These are phyloP conservation scores for Pythium grandisporangium DNA, from an alignment of 352 stramenopile genomes.

Conservation along the genomic window DNA sequence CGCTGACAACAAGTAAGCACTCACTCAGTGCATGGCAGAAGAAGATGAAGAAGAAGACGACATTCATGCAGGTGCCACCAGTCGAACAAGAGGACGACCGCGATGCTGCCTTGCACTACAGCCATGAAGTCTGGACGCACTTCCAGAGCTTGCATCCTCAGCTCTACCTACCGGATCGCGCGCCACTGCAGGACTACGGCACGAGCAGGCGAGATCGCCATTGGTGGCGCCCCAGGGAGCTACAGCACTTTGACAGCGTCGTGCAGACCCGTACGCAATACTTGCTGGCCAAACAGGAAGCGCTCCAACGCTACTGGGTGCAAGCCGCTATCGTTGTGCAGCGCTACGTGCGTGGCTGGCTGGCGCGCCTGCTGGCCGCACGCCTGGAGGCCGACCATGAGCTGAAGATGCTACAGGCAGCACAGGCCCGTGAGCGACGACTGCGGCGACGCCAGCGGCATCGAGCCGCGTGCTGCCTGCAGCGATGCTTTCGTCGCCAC, in stretches of 20 bases:
- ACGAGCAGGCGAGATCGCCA: conserved; percentile 7
- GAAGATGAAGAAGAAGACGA: too few relatives aligned
- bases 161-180: conserved; percentile 40
- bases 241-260: conserved; percentile 23
- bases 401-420: too few relatives aligned
- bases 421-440: conserved; percentile 12
- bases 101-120: conserved; percentile 10
- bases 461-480: conserved; percentile 21
- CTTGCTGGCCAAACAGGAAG: conserved; percentile 27
- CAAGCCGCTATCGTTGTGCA: conserved; percentile 27
- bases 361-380: conserved; percentile 17
- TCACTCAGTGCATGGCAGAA: too few relatives aligned
- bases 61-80: too few relatives aligned
- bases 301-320: conserved; percentile 26
- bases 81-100: too few relatives aligned
- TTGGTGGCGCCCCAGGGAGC: conserved; percentile 38
- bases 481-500: conserved; percentile 22
- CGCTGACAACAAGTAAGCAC: too few relatives aligned
- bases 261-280: conserved; percentile 23
- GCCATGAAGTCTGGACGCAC: conserved; percentile 18
- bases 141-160: conserved; percentile 21
- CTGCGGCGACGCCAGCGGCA: conserved; percentile 10
- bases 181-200: conserved; percentile 28
- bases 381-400: too few relatives aligned
- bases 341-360: conserved; percentile 22